Percentiles rank a stretch among this genome's conserved stretches.
These are phyloP conservation scores for Condylostoma magnum DNA, from an alignment of 169 alveolate genomes.

Conservation along the genomic window DNA sequence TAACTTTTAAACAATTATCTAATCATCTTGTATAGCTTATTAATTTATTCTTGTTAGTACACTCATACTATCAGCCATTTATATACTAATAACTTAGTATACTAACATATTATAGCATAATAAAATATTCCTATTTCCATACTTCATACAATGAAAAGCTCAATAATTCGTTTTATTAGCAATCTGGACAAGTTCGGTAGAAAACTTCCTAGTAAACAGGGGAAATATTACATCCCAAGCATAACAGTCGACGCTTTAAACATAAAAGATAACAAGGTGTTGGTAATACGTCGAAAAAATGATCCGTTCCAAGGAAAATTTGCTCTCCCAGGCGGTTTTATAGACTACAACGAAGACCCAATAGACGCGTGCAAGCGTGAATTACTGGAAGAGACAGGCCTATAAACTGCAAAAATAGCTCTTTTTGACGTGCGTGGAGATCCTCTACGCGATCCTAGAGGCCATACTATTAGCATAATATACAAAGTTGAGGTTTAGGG, in stretches of 20 bases:
- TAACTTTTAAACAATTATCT: too few species aligned
- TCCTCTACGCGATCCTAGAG: conserved; percentile 87
- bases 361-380: conserved; percentile 69
- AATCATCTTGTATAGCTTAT: too few species aligned
- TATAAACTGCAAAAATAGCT: conserved; percentile 52
- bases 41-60: too few species aligned
- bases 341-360: conserved; percentile 79
- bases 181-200: conserved; percentile 51
- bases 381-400: conserved; percentile 71
- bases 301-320: conserved; percentile 61
- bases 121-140: too few species aligned
- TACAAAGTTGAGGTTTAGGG: conserved; percentile 67
- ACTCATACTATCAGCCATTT: too few species aligned
- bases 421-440: conserved; percentile 71
- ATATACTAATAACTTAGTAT: too few species aligned
- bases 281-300: conserved; percentile 66
- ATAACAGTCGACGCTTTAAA: conserved; percentile 81
- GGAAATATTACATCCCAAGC: conserved; percentile 61
- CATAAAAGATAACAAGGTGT: conserved; percentile 47
- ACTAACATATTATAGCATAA: too few species aligned
- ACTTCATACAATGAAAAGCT: too few species aligned
- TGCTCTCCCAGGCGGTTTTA: conserved; percentile 89
- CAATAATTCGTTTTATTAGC: too few species aligned
- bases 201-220: conserved; percentile 47
- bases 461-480: conserved; percentile 77